phyloP scores from a whole-genome alignment of 2,329 filamentous ascomycete genomes.

The Aspergillus ochraceoroseus region DNA sequence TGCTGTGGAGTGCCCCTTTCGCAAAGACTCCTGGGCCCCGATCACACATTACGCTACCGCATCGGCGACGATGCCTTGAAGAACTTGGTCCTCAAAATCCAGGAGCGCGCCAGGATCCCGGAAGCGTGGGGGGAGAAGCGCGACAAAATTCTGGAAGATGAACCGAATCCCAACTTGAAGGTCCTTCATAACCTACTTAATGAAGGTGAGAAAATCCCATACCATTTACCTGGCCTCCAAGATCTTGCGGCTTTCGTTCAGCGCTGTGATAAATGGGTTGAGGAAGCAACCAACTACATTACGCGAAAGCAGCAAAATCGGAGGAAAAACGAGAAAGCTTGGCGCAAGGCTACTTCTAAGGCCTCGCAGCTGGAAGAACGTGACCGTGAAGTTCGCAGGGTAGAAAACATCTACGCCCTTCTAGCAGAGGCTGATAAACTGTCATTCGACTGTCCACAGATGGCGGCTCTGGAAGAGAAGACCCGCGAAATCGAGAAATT shows the following conservation, averaged over 20 bases:
- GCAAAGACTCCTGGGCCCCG: constrained; percentile 62
- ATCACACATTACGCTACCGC: constrained; percentile 72
- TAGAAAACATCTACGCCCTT: constrained; percentile 81
- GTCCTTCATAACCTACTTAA: constrained; percentile 74
- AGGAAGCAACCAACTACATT: constrained; percentile 93
- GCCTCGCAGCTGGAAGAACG: constrained; percentile 78
- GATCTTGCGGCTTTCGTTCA: constrained; percentile 86
- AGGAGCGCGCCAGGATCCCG: constrained; percentile 79
- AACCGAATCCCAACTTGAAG: constrained; percentile 79
- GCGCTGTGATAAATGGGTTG: constrained; percentile 94
- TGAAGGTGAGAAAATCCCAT: constrained; percentile 95
- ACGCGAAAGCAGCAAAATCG: constrained; percentile 96
- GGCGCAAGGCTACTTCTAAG: constrained; percentile 67
- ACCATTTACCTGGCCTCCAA: constrained; percentile 75
- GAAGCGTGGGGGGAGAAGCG: constrained; percentile 90
- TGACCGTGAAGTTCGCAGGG: constrained; percentile 76
- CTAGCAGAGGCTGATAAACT: constrained; percentile 78
- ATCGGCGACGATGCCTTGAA: constrained; percentile 67
- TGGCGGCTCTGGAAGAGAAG: constrained; percentile 76
- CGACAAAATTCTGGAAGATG: constrained; percentile 75
- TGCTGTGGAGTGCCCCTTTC: constrained; percentile 69
- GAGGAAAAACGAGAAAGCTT: constrained; percentile 86
- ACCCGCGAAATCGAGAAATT: constrained; percentile 80
- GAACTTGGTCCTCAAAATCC: constrained; percentile 65
- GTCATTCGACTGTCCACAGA: constrained; percentile 90